Percentiles rank a stretch among this genome's conserved stretches.
These are phyloP conservation scores for Plectosphaerella cucumerina DNA, from an alignment of 2,329 filamentous ascomycete species.

Conservation along the genomic window DNA sequence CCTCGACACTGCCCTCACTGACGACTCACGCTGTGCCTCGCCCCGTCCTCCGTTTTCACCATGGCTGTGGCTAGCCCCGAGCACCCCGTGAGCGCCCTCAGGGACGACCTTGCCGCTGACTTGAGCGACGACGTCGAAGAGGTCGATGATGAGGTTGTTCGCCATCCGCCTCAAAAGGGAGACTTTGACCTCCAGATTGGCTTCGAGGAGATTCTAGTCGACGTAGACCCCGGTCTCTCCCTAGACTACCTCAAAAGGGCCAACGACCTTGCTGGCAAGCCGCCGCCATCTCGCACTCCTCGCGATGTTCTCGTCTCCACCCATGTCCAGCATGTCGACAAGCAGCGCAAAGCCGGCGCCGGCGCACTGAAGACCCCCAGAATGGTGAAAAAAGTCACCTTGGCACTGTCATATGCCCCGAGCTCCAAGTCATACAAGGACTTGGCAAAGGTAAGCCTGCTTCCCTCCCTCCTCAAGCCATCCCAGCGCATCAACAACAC, in stretches of 20 bases:
- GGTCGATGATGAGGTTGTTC: not conserved
- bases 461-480: not conserved
- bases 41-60: not conserved
- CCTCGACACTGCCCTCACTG: not conserved
- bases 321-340: constrained; percentile 15
- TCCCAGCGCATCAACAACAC: too few relatives aligned
- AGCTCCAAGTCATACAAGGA: constrained; percentile 9
- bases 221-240: constrained; percentile 16
- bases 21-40: not conserved
- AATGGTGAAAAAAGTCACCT: constrained; percentile 17
- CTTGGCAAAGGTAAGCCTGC: constrained; percentile 9
- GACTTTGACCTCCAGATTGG: constrained; percentile 14
- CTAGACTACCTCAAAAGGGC: constrained; percentile 15
- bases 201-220: constrained; percentile 14
- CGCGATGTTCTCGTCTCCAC: constrained; percentile 10
- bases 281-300: constrained; percentile 7
- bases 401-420: constrained; percentile 16
- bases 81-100: not conserved
- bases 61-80: not conserved
- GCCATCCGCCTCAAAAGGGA: not conserved
- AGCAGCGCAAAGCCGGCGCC: constrained; percentile 1
- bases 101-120: not conserved
- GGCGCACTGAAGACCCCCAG: constrained; percentile 10
- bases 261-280: constrained; percentile 14
- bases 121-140: not conserved